phyloP scores from a whole-genome alignment of 176 grass and related monocot genomes.

The Bolboschoenus planiculmis region DNA sequence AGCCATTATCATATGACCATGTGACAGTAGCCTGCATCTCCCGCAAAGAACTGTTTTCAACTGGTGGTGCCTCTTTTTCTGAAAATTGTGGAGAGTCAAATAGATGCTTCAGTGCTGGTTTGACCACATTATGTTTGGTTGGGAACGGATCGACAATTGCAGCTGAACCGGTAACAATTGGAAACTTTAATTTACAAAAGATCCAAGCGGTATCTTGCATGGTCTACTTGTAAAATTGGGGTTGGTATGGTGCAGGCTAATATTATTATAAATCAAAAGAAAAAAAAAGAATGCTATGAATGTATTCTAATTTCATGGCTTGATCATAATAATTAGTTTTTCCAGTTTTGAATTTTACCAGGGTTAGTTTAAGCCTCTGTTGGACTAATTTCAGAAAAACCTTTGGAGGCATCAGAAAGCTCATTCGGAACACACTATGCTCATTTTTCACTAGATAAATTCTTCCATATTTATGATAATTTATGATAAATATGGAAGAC shows the following conservation, averaged over 20 bases:
- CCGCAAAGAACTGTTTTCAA: constrained; percentile 73
- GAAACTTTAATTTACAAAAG: neutral
- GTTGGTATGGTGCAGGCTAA: neutral
- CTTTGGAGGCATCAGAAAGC: neutral
- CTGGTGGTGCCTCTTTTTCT: constrained; percentile 86
- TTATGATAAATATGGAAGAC: too few relatives aligned
- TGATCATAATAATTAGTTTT: neutral
- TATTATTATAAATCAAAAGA: neutral
- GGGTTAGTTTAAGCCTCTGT: neutral
- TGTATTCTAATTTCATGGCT: neutral
- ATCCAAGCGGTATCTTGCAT: neutral
- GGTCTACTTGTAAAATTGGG: neutral
- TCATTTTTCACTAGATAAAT: neutral
- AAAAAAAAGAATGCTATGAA: neutral
- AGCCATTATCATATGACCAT: constrained; percentile 81
- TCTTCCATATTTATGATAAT: neutral
- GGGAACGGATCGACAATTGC: neutral
- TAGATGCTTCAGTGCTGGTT: neutral
- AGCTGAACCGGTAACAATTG: neutral
- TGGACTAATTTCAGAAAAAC: neutral
- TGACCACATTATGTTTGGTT: neutral
- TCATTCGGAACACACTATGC: neutral
- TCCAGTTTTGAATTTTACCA: neutral
- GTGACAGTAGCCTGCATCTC: constrained; percentile 67
- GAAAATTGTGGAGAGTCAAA: neutral